Percentiles rank a stretch among this genome's conserved stretches.
Conservation (phyloP, 2,329 filamentous ascomycete species). For the Capronia epimyces region DNA sequence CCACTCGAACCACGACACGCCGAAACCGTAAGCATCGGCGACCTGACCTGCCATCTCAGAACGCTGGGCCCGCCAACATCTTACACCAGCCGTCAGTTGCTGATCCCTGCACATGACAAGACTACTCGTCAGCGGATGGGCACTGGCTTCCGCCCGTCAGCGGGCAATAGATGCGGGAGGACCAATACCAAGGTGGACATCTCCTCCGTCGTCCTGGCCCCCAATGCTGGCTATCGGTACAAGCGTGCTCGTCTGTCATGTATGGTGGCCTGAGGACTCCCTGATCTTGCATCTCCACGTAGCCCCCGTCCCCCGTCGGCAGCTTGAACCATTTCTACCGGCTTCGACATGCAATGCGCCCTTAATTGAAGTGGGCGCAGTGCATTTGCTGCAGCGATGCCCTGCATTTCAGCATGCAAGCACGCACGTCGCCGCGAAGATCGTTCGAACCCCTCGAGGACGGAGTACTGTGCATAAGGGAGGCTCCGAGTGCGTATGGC, state of each 20-base stretch:
- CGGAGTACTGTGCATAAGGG: not conserved
- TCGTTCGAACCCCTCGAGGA: constrained; percentile 4
- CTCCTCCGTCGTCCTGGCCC: not conserved
- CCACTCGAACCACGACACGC: too few relatives aligned
- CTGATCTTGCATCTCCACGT: constrained; percentile 18
- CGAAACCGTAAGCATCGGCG: not conserved
- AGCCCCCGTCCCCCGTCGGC: constrained; percentile 5
- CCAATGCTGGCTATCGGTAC: not conserved
- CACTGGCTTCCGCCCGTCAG: constrained; percentile 10
- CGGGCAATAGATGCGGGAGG: not conserved
- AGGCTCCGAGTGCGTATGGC: not conserved
- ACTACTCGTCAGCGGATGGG: not conserved
- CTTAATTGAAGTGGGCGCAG: constrained; percentile 23
- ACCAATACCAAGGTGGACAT: not conserved
- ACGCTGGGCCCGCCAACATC: not conserved
- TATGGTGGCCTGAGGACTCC: constrained; percentile 4
- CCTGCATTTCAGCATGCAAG: constrained; percentile 24
- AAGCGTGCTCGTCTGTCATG: not conserved
- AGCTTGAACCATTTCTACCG: constrained; percentile 3
- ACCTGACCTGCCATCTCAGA: not conserved
- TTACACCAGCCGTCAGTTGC: not conserved
- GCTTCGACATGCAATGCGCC: constrained; percentile 23
- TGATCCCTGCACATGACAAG: constrained; percentile 1
- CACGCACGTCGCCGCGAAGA: constrained; percentile 12
- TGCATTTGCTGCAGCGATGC: constrained; percentile 18